Base-by-base conservation (phyloP, 441 rosid species). In the Erysimum cheiri region DNA sequence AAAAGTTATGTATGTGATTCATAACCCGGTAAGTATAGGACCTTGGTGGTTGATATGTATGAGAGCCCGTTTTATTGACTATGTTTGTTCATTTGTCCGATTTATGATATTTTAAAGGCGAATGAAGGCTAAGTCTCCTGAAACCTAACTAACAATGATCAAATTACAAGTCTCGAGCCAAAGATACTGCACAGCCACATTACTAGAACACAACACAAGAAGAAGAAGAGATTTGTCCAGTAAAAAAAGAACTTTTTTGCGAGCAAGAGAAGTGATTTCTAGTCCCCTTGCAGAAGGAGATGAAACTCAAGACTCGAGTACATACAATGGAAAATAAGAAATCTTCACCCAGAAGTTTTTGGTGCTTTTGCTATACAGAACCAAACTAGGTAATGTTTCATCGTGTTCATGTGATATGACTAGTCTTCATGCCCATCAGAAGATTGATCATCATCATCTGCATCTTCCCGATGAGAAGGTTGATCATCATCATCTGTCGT, bases 401-500 rank as follows among this genome's bases (percentile, higher is more conserved):
- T 63, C 24, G 26, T 69, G 28, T 33, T 40, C 36, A 43, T 41
- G 50, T 22, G 50, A 58, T 63, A 62, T 52, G 65, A 74, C 69
- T 61, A 74, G 56, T 60, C 55, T 67, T 52, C 68, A 41, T 66
- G 64, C 32, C 49, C 76, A 64, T 33, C 19, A 57, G 71, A 62
- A 24, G 31, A 1, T 33, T 71, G 46, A 66, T 63, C 60, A 36
- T 63, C 57, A 37, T 40, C 71, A 12, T 12, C 24, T 22, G 1
- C 53, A 17, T 69, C 69, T 40, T 56, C 59, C 46, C 68, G 31
- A 69, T 64, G 55, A 79, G 82, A 48, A 78, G 44, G 60, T 22
- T 65, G 77, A 33, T 67, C 78, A 43, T 81, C 81, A 39, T 80
- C 87, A 6, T 80, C 87, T 0, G 78, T 12, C 1, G 80, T 52